phyloP scores from a whole-genome alignment of 1,139 yeast genomes.

The Taiozyma sp. region DNA sequence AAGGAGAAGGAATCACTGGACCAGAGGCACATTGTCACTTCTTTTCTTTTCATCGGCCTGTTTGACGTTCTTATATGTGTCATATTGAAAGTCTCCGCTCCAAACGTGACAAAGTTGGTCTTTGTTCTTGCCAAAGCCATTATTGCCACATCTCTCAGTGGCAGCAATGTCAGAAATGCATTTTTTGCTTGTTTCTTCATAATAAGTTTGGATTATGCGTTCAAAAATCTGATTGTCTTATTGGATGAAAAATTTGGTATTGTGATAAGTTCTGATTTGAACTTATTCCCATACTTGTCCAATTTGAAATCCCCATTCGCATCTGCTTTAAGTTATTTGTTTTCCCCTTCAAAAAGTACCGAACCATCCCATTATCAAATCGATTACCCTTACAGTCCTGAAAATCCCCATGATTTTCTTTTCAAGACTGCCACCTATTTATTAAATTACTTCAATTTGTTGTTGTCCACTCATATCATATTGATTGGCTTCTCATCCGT shows the following conservation, averaged over 20 bases:
- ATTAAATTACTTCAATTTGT: conserved; percentile 29
- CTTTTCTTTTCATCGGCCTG: conserved; percentile 16
- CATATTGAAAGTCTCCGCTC: conserved; percentile 30
- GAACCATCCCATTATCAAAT: neutral
- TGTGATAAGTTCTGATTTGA: conserved; percentile 1
- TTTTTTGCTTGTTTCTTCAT: conserved; percentile 6
- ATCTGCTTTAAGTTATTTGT: conserved; percentile 1
- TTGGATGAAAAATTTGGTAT: conserved; percentile 7
- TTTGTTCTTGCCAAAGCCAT: conserved; percentile 41
- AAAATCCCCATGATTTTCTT: neutral
- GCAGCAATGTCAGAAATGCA: conserved; percentile 25
- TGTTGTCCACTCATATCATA: conserved; percentile 37
- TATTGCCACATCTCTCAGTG: conserved; percentile 39
- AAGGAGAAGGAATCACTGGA: conserved; percentile 3
- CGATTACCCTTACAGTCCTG: neutral
- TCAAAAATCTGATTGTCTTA: conserved; percentile 9
- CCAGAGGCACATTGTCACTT: conserved; percentile 9
- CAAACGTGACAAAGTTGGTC: conserved; percentile 33
- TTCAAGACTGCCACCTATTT: conserved; percentile 10
- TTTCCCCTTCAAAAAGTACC: neutral
- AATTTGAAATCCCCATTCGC: conserved; percentile 3
- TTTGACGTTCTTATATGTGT: conserved; percentile 32
- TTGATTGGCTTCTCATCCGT: conserved; percentile 33
- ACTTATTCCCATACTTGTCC: conserved; percentile 13
- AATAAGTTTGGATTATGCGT: conserved; percentile 9